Base-by-base conservation (phyloP, 345 rosid species). In the Pugionium dolabratum region DNA sequence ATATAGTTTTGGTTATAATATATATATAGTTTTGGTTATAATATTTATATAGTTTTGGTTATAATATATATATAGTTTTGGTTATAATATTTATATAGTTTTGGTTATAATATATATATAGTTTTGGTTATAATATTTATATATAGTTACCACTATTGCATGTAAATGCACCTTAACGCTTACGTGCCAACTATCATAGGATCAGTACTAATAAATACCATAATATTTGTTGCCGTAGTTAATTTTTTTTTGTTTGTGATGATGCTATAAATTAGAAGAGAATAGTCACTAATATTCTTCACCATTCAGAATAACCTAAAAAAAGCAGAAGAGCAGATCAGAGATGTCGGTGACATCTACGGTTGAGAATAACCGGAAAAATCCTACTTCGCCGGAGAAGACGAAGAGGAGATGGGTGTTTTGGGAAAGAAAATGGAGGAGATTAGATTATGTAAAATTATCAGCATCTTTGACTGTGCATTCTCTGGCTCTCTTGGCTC, bases 401-500 rank as follows among this genome's bases (percentile, higher is more conserved):
- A 32, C 35, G 71, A 76, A 78, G 36, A 72, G 58, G 53, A 81
- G 77, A 59, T 73, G 76, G 78, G 63, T 47, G 36, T 82, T 79
- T 54, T 72, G 75, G 76, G 81, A 68, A 5, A 82, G 96, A 63
- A 80, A 72, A 9, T 88, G 96, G 94, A 86, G 73, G 35, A 54
- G 79, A 26, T 26, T 77, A 76, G 98, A 88, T 44, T 62, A 76
- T 25, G 71, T 70, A 4, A 81, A 83, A 49, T 82, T 77, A 18
- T 75, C 80, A 5, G 79, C 80, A 6, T 73, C 89, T 18, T 47
- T 82, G 64, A 74, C 68, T 8, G 76, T 83, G 80, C 98, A 92
- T 74, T 72, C 85, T 44, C 82, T 92, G 32, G 67, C 79, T 62
- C 72, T 89, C 51, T 73, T 83, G 52, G 96, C 91, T 29, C 98